A percentile compares a stretch with the other conserved stretches of the same genome.
These are phyloP conservation scores for Musa acuminata DNA, from an alignment of 176 grass and related monocot species.

Conservation along the genomic window DNA sequence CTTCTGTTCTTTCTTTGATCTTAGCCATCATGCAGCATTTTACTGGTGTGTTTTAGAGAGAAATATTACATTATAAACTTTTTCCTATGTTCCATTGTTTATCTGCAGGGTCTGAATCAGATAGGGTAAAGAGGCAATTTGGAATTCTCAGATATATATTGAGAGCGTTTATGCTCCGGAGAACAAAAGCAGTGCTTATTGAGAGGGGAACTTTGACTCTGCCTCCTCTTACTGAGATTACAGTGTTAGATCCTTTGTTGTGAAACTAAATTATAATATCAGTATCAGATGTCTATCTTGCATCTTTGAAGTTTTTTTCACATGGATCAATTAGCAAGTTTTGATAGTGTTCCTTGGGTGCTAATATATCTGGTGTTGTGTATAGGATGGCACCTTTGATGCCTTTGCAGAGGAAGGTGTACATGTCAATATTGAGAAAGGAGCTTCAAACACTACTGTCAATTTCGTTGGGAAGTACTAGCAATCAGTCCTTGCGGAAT, in stretches of 20 bases:
- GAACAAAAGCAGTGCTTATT: constrained; percentile 75
- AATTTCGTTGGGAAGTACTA: constrained; percentile 48
- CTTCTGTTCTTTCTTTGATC: no score
- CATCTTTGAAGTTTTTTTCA: no score
- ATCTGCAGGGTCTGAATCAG: constrained; percentile 47
- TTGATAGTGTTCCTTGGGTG: background rate
- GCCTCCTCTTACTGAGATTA: constrained; percentile 80
- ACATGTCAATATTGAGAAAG: constrained; percentile 69
- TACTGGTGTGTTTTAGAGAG: background rate
- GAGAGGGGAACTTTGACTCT: constrained; percentile 55
- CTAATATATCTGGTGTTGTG: background rate
- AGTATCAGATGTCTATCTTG: constrained; percentile 2
- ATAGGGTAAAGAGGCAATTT: constrained; percentile 52
- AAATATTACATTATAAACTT: background rate
- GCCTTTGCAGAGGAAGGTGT: constrained; percentile 78
- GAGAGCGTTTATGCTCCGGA: constrained; percentile 83
- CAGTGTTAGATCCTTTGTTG: constrained; percentile 50
- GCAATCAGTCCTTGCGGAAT: constrained; percentile 77
- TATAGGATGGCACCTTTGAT: constrained; percentile 67
- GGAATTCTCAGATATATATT: constrained; percentile 72
- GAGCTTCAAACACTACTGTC: constrained; percentile 88
- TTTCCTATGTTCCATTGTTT: constrained; percentile 22
- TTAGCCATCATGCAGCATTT: background rate
- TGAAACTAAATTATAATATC: constrained; percentile 10
- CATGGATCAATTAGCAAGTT: no score